phyloP scores from a whole-genome alignment of 768 basidiomycete genomes.

The Trametes cingulata region DNA sequence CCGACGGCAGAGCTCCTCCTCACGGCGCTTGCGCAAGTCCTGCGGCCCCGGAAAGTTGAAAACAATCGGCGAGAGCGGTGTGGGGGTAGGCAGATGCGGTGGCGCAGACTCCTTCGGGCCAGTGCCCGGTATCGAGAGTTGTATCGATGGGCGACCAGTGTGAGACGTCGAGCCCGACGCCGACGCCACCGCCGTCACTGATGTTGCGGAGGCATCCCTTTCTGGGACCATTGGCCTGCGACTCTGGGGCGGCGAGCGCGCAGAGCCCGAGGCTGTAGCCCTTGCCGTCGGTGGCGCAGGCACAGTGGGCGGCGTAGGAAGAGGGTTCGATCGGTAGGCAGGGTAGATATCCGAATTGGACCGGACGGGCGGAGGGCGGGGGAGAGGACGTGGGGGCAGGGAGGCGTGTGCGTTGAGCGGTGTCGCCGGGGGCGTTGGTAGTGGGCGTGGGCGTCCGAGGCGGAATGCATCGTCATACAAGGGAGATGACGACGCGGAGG shows the following conservation, averaged over 20 bases:
- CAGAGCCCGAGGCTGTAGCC: neutral
- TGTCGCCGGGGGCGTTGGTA: slow-evolving; percentile 2
- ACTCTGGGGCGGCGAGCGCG: neutral
- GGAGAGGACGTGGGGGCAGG: slow-evolving; percentile 8
- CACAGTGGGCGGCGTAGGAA: slow-evolving; percentile 4
- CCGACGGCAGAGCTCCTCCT: slow-evolving; percentile 12
- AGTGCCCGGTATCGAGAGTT: slow-evolving; percentile 1
- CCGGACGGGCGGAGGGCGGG: slow-evolving; percentile 1
- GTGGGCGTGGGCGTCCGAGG: neutral
- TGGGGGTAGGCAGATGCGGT: neutral
- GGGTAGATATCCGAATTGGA: neutral
- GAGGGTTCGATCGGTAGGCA: neutral
- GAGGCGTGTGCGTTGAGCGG: neutral
- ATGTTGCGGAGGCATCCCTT: neutral
- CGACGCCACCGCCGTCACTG: neutral
- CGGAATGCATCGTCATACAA: neutral
- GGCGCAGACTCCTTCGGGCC: neutral
- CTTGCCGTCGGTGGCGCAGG: neutral
- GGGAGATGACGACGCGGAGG: neutral
- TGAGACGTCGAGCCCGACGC: neutral
- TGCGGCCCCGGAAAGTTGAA: slow-evolving; percentile 11
- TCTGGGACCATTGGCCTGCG: too few species aligned
- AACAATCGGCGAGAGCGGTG: slow-evolving; percentile 19
- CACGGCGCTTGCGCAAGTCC: slow-evolving; percentile 14
- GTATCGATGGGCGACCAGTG: neutral